These are phyloP conservation scores for Cystoderma amianthinum DNA, from an alignment of 768 basidiomycete genomes.

Conservation along the genomic window DNA sequence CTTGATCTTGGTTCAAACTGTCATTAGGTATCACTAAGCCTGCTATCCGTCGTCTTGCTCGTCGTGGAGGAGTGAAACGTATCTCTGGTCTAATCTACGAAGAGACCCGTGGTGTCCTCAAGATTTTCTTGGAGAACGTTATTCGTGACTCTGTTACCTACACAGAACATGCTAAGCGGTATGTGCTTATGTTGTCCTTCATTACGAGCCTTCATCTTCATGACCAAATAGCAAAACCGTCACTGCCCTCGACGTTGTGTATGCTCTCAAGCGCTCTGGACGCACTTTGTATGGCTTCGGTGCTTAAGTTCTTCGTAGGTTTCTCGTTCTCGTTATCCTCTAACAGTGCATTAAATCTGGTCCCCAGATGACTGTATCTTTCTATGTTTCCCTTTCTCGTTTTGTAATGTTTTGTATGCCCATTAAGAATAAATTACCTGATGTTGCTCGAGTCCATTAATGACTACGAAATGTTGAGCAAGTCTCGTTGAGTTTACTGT, in stretches of 20 bases:
- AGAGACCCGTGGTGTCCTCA: slow-evolving; percentile 77
- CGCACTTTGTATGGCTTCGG: slow-evolving; percentile 83
- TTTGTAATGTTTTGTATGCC: not conserved
- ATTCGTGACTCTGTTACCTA: slow-evolving; percentile 91
- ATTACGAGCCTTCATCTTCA: slow-evolving; percentile 1
- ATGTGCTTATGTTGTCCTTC: slow-evolving; percentile 9
- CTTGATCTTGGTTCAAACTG: not conserved
- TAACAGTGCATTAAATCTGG: too few species aligned
- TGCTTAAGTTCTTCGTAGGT: slow-evolving; percentile 31
- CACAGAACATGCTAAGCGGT: slow-evolving; percentile 89
- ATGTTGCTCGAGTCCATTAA: not conserved
- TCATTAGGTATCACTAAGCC: slow-evolving; percentile 42
- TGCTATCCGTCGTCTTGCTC: slow-evolving; percentile 74
- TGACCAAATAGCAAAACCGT: slow-evolving; percentile 58
- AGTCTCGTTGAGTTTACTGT: too few species aligned
- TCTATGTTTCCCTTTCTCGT: not conserved
- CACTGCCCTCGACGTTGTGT: slow-evolving; percentile 81
- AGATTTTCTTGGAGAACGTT: slow-evolving; percentile 65
- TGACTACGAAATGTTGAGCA: too few species aligned
- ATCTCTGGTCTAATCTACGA: slow-evolving; percentile 73
- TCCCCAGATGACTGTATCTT: not conserved
- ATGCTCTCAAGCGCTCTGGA: slow-evolving; percentile 67
- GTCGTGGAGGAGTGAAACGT: slow-evolving; percentile 82
- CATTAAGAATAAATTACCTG: not conserved
- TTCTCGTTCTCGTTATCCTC: not conserved